Conservation (phyloP, 2,329 filamentous ascomycete species). For the Xylaria sp. region DNA sequence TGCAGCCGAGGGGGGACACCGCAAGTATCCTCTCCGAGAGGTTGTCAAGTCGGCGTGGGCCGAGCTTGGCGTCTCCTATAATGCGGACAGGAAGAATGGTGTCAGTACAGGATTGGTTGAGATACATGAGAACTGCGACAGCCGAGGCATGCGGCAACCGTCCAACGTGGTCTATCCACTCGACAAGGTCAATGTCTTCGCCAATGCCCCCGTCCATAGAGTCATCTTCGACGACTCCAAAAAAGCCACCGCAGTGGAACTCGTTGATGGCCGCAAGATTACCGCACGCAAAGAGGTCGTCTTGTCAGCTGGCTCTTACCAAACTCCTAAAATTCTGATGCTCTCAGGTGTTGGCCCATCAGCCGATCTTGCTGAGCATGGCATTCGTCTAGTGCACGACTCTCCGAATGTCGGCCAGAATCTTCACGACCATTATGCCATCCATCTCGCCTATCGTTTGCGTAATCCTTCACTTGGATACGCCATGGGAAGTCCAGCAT, state of each 20-base stretch:
- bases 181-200: conserved; percentile 18
- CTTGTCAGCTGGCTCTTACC: conserved; percentile 30
- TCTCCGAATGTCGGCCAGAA: conserved; percentile 29
- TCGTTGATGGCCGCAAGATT: conserved; percentile 26
- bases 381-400: conserved; percentile 32
- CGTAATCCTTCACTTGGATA: conserved; percentile 26
- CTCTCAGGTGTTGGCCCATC: conserved; percentile 33
- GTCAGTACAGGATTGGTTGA: conserved; percentile 32
- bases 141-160: conserved; percentile 19
- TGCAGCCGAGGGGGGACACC: conserved; percentile 21
- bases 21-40: conserved; percentile 33
- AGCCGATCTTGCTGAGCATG: conserved; percentile 28
- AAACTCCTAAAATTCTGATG: conserved; percentile 33
- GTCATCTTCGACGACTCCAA: not conserved
- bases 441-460: conserved; percentile 25
- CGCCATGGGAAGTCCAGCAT: conserved; percentile 22
- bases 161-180: conserved; percentile 23
- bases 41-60: conserved; percentile 30
- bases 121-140: conserved; percentile 25
- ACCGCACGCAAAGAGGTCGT: conserved; percentile 33
- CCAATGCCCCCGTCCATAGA: conserved; percentile 16
- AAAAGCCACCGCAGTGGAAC: conserved; percentile 41
- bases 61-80: conserved; percentile 27
- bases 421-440: conserved; percentile 26
- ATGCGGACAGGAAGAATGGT: conserved; percentile 29